Percentiles rank a stretch among this genome's conserved stretches.
Conservation (phyloP, 768 basidiomycete genomes). For the Lentinula lateritia region DNA sequence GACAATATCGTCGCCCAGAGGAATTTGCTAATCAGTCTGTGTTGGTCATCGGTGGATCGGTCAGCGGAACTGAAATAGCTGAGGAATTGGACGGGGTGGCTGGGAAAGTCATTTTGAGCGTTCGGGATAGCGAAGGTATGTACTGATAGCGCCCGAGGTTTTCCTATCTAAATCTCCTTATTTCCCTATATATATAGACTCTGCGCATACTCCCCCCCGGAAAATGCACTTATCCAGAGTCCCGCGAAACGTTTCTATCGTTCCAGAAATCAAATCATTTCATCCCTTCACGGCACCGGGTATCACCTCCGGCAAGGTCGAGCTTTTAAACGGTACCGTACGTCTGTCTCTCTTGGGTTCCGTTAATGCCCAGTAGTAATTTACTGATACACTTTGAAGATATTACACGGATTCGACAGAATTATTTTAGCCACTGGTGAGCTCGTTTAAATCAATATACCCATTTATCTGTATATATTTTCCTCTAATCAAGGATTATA, state of each 20-base stretch:
- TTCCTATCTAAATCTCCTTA: too few species aligned
- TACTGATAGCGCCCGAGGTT: not conserved
- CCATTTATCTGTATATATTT: too few species aligned
- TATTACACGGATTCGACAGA: not conserved
- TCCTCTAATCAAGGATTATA: slow-evolving; percentile 10
- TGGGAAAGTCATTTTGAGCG: slow-evolving; percentile 25
- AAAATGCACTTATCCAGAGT: not conserved
- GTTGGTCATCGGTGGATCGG: slow-evolving; percentile 35
- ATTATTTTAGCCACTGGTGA: slow-evolving; percentile 7
- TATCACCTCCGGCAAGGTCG: slow-evolving; percentile 23
- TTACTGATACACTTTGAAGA: not conserved
- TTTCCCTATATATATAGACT: not conserved
- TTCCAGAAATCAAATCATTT: slow-evolving; percentile 36
- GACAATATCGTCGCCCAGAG: slow-evolving; percentile 37
- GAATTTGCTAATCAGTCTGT: slow-evolving; percentile 29
- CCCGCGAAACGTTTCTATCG: slow-evolving; percentile 26
- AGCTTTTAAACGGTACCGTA: slow-evolving; percentile 32
- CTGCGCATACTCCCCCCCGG: not conserved
- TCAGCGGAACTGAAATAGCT: slow-evolving; percentile 13
- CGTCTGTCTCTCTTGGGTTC: not conserved
- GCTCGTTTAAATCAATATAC: slow-evolving; percentile 11
- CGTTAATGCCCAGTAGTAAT: not conserved
- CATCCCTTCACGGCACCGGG: slow-evolving; percentile 12
- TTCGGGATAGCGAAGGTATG: slow-evolving; percentile 14
- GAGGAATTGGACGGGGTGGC: slow-evolving; percentile 24